Evolutionary conservation across 1,139 yeast genomes (phyloP).

Genomic region (Geotrichum aggregatum): DNA sequence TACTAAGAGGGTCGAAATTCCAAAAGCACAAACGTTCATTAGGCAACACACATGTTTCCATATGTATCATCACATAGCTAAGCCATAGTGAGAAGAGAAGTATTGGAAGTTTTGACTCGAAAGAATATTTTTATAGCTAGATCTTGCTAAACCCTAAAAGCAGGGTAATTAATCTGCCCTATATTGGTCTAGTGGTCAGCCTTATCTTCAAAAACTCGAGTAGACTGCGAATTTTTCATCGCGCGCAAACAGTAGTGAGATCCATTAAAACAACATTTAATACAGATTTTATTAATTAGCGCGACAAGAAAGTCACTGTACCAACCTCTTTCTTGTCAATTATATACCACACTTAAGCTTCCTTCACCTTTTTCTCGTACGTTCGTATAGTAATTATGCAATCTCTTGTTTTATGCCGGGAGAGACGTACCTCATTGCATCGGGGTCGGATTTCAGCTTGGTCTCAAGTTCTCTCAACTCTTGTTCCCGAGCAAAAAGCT

Average conservation of each 20-base stretch:
- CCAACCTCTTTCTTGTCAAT: too few relatives aligned
- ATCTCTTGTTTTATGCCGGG: conserved; percentile 51
- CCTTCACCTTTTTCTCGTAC: neutral
- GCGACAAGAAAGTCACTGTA: neutral
- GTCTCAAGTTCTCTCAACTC: conserved; percentile 80
- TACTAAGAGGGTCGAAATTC: too few relatives aligned
- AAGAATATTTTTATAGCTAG: neutral
- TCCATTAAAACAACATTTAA: neutral
- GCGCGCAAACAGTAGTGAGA: too few relatives aligned
- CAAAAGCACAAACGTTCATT: too few relatives aligned
- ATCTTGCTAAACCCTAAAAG: neutral
- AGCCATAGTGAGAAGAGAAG: too few relatives aligned
- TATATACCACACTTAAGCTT: neutral
- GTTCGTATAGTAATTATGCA: neutral
- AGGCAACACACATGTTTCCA: too few relatives aligned
- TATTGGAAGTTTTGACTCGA: too few relatives aligned
- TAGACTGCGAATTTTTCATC: too few relatives aligned
- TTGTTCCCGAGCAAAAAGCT: conserved; percentile 80
- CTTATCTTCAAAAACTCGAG: too few relatives aligned
- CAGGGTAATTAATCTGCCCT: neutral
- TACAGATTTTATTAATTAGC: neutral
- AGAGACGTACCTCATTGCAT: conserved; percentile 42
- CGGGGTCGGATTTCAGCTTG: conserved; percentile 42
- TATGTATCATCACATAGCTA: too few relatives aligned
- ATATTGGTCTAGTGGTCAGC: neutral